Conservation (phyloP, 208 protist species). For the Leishmania lainsoni region DNA sequence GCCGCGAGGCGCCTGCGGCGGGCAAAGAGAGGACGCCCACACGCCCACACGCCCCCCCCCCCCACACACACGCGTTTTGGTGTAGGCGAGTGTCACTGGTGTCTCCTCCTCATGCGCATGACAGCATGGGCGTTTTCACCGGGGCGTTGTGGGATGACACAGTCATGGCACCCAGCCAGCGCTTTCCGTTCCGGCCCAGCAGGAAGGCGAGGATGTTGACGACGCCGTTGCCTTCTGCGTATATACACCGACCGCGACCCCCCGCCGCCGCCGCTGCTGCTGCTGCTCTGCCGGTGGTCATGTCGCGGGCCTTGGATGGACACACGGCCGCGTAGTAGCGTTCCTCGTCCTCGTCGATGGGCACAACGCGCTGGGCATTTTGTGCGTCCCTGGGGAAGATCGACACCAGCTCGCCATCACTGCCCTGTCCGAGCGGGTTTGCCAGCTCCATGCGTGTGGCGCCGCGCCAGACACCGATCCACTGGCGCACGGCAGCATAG, state of each 20-base stretch:
- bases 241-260: slow-evolving; percentile 42
- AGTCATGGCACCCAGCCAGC: slow-evolving; percentile 60
- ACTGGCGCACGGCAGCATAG: slow-evolving; percentile 47
- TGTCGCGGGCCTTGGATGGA: slow-evolving; percentile 31
- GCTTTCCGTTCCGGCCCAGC: slow-evolving; percentile 25
- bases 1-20: too few species aligned
- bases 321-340: slow-evolving; percentile 41
- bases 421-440: slow-evolving; percentile 72
- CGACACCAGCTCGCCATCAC: slow-evolving; percentile 55
- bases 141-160: slow-evolving; percentile 60
- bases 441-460: slow-evolving; percentile 71
- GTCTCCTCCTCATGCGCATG: slow-evolving; percentile 14
- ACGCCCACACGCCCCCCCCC: too few species aligned
- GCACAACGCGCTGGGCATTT: slow-evolving; percentile 24
- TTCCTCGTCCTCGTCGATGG: slow-evolving; percentile 40
- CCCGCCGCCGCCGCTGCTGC: background rate
- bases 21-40: too few species aligned
- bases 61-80: background rate
- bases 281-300: slow-evolving; percentile 9
- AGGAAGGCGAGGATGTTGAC: slow-evolving; percentile 53
- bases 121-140: slow-evolving; percentile 40
- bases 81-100: background rate
- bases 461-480: slow-evolving; percentile 43
- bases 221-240: slow-evolving; percentile 38
- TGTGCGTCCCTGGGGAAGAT: slow-evolving; percentile 52